Base-by-base conservation (phyloP, 306 rosid genomes). In the Coriaria nepalensis region DNA sequence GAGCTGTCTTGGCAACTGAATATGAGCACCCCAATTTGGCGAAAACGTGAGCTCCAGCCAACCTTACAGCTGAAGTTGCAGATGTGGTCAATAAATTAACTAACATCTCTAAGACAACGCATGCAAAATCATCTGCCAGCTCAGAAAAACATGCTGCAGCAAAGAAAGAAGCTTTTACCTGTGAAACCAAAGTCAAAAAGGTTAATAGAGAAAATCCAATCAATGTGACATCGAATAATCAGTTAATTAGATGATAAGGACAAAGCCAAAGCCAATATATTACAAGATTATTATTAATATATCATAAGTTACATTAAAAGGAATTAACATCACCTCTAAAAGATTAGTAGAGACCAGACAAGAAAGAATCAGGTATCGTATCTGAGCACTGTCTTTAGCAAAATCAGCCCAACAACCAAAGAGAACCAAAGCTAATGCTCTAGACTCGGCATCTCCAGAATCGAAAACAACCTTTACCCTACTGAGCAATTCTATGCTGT, bases 331-430 rank as follows among this genome's bases (percentile, higher is more conserved):
- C 63, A 84, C 97, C 93, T 72, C 83, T 51, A 52, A 50, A 55
- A 55, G 59, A 55, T 84, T 76, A 52, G 95, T 41, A 52, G 95
- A 88, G 53, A 77, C 74, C 51, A 88, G 59, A 61, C 74, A 68
- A 51, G 87, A 81, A 53, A 88, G 83, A 45, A 84, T 70, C 61
- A 79, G 42, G 67, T 88, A 84, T 35, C 93, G 77, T 37, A 81
- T 77, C 54, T 76, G 87, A 12, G 82, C 74, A 68, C 79, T 73
- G 55, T 75, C 84, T 40, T 75, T 64, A 9, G 88, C 65, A 38
- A 84, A 76, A 57, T 77, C 77, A 40, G 90, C 90, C 95, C 97
- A 88, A 57, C 97, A 88, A 52, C 97, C 95, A 43, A 76, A 84
- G 49, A 88, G 58, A 68, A 73, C 59, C 68, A 88, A 68, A 68